Base-by-base conservation (phyloP, 192 early-diverging fungal genomes). In the Haplosporangium gracile region DNA sequence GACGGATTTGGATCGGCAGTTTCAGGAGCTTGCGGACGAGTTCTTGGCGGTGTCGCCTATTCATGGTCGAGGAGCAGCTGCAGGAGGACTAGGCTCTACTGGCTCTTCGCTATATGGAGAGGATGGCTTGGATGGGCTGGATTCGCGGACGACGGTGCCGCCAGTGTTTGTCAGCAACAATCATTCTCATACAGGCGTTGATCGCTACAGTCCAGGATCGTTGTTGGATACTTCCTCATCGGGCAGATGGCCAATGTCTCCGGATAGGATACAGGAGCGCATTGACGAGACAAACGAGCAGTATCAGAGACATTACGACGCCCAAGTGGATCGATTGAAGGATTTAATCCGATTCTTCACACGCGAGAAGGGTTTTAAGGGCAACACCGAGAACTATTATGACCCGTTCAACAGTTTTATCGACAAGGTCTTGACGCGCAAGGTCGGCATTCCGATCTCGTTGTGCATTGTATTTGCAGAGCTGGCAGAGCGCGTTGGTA, bases 331-430 rank as follows among this genome's bases (percentile, higher is more conserved):
- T 6, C 40, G 81, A 43, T 7, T 82, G 15, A 74, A 75, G 40
- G 53, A 76, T 26, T 38, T 89, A 40, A 68, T 89, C 57, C 79
- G 72, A 11, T 89, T 89, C 40, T 89, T 87, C 43, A 79, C 76
- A 2, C n/a, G 36, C 34, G 77, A 82, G n/a, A 79, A 82, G 60
- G 80, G 75, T 5, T 89, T 89, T 71, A 78, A 82, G 38, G 88
- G 88, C 43, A 89, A 87, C 75, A 80, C 70, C n/a, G 77, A 87
- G 7, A 72, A 80, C 49, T 87, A 89, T 24, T 89, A 87, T 40
- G 85, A 86, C 47, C 77, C 81, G 4, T 80, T 76, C 76, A 89
- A 87, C 78, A 86, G 80, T 15, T 79, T 89, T 43, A 87, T 89
- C 69, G 84, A 87, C 60, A 81, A 80, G 49, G 84, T 89, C 16